Percentiles rank a stretch among this genome's conserved stretches.
phyloP scores from a whole-genome alignment of 768 basidiomycete species.

The Lyophyllum decastes region DNA sequence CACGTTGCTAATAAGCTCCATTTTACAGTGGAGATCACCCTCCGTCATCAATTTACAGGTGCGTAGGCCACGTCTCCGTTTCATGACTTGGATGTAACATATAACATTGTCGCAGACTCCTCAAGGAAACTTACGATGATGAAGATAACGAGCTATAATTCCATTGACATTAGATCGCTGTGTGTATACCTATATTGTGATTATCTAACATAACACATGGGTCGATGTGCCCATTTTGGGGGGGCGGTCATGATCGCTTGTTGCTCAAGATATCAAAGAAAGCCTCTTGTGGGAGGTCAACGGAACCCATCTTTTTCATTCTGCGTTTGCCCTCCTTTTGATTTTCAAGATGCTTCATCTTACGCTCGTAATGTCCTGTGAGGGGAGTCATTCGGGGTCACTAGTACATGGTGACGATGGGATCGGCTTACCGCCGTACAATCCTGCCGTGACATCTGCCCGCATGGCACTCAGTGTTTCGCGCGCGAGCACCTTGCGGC shows the following conservation, averaged over 20 bases:
- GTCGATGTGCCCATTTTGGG: not conserved
- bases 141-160: constrained; percentile 82
- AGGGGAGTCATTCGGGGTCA: not conserved
- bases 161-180: constrained; percentile 16
- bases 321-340: constrained; percentile 92
- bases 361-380: constrained; percentile 89
- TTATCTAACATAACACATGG: constrained; percentile 15
- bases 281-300: constrained; percentile 92
- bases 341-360: constrained; percentile 83
- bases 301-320: constrained; percentile 86
- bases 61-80: constrained; percentile 19
- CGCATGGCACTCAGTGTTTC: constrained; percentile 85
- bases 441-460: constrained; percentile 90
- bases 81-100: not conserved
- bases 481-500: constrained; percentile 84
- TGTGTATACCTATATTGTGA: constrained; percentile 20
- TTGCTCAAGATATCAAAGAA: constrained; percentile 88
- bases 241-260: constrained; percentile 43
- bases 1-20: constrained; percentile 9
- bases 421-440: constrained; percentile 73
- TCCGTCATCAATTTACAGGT: constrained; percentile 91
- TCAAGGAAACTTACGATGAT: constrained; percentile 95
- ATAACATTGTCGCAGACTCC: constrained; percentile 47
- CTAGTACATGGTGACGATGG: not conserved
- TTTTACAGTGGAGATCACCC: constrained; percentile 86